phyloP scores from a whole-genome alignment of 2,329 filamentous ascomycete genomes.

The Talaromyces verruculosus region DNA sequence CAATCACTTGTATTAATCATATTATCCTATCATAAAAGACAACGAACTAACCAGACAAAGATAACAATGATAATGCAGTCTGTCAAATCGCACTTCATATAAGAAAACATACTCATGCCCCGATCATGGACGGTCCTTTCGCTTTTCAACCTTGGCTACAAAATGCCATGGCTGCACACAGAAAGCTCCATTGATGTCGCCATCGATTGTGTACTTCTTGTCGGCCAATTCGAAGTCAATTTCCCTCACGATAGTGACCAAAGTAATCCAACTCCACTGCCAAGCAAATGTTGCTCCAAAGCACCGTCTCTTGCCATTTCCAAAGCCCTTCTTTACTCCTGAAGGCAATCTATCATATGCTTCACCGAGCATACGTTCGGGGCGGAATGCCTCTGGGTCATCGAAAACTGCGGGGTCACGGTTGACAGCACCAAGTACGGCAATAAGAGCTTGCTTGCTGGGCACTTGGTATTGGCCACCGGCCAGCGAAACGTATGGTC shows the following conservation, averaged over 20 bases:
- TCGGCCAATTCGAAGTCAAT: constrained; percentile 67
- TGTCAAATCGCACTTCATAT: background rate
- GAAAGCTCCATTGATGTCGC: constrained; percentile 20
- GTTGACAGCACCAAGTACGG: constrained; percentile 59
- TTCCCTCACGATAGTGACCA: constrained; percentile 66
- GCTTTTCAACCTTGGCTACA: constrained; percentile 14
- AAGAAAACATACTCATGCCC: background rate
- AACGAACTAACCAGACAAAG: background rate
- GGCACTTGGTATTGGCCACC: constrained; percentile 62
- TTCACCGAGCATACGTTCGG: constrained; percentile 71
- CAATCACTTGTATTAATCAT: background rate
- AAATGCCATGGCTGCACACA: constrained; percentile 22
- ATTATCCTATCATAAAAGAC: background rate
- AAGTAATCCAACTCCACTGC: constrained; percentile 66
- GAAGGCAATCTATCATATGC: constrained; percentile 64
- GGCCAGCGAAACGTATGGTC: constrained; percentile 52
- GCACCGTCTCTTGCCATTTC: constrained; percentile 68
- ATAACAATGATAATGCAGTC: background rate
- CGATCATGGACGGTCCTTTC: constrained; percentile 16
- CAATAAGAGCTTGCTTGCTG: constrained; percentile 53
- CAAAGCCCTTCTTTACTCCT: constrained; percentile 69
- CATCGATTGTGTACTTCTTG: constrained; percentile 40
- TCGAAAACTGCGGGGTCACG: constrained; percentile 64
- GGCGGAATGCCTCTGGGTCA: constrained; percentile 65
- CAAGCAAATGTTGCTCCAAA: constrained; percentile 72